phyloP scores from a whole-genome alignment of 73 alveolate species.

The Tetrahymena thermophila region DNA sequence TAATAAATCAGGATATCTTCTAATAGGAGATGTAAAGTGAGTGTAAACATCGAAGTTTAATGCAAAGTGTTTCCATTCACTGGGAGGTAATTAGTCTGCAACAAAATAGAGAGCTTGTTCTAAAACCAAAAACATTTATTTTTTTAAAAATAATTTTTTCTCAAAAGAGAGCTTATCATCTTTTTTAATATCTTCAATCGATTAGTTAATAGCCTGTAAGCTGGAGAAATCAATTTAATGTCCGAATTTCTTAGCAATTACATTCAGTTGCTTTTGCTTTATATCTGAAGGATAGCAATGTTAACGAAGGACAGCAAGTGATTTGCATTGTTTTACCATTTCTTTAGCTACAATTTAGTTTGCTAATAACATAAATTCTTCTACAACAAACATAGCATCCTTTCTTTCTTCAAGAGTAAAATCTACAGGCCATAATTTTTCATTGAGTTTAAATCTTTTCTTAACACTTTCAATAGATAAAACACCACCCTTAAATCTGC shows the following conservation, averaged over 20 bases:
- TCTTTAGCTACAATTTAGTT: slow-evolving; percentile 89
- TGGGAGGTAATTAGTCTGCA: slow-evolving; percentile 48
- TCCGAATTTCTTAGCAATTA: background rate
- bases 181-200: background rate
- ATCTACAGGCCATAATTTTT: slow-evolving; percentile 77
- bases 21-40: slow-evolving; percentile 93
- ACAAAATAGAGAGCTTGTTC: slow-evolving; percentile 67
- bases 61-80: slow-evolving; percentile 82
- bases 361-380: slow-evolving; percentile 97
- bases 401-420: slow-evolving; percentile 75
- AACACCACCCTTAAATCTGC: slow-evolving; percentile 89
- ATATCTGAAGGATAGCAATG: slow-evolving; percentile 71
- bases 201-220: background rate
- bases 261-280: background rate
- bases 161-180: slow-evolving; percentile 4
- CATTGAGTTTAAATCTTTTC: slow-evolving; percentile 86
- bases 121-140: slow-evolving; percentile 9
- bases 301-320: slow-evolving; percentile 60
- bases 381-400: slow-evolving; percentile 82
- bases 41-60: slow-evolving; percentile 86
- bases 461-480: slow-evolving; percentile 83
- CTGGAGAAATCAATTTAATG: background rate
- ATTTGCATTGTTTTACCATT: slow-evolving; percentile 57
- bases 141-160: background rate
- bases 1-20: slow-evolving; percentile 92